Conservation (phyloP, 139 green algal species). For the Coccomyxa sp. region DNA sequence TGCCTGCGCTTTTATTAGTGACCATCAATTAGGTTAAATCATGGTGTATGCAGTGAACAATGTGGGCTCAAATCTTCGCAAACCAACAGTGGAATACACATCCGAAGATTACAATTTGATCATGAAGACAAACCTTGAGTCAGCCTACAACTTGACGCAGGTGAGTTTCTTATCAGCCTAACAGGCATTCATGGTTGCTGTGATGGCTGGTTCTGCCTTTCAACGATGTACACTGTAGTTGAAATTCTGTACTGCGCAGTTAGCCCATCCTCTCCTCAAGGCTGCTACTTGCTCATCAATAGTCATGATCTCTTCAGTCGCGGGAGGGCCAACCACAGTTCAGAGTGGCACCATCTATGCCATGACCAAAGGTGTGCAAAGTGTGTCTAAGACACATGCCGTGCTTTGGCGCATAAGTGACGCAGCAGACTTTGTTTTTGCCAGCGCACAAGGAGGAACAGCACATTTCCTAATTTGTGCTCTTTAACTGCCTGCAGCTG, state of each 20-base stretch:
- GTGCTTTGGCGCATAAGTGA: background rate
- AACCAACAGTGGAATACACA: slow-evolving; percentile 53
- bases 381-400: background rate
- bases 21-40: background rate
- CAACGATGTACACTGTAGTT: too few relatives aligned
- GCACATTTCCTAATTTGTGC: background rate
- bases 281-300: slow-evolving; percentile 36
- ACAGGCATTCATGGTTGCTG: too few relatives aligned
- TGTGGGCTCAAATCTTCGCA: slow-evolving; percentile 73
- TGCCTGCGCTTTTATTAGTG: background rate
- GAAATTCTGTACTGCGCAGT: background rate
- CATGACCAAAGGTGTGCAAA: slow-evolving; percentile 68
- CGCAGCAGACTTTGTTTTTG: too few relatives aligned
- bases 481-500: slow-evolving; percentile 37
- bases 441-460: too few relatives aligned
- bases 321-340: slow-evolving; percentile 75
- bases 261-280: slow-evolving; percentile 42
- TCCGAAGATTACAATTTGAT: slow-evolving; percentile 64
- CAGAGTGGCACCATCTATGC: slow-evolving; percentile 70
- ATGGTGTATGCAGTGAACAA: slow-evolving; percentile 50
- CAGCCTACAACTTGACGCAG: slow-evolving; percentile 68
- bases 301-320: slow-evolving; percentile 83
- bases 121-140: slow-evolving; percentile 77
- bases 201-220: too few relatives aligned
- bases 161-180: background rate